phyloP scores from a whole-genome alignment of 2,329 filamentous ascomycete genomes.

The Monosporascus sp. region DNA sequence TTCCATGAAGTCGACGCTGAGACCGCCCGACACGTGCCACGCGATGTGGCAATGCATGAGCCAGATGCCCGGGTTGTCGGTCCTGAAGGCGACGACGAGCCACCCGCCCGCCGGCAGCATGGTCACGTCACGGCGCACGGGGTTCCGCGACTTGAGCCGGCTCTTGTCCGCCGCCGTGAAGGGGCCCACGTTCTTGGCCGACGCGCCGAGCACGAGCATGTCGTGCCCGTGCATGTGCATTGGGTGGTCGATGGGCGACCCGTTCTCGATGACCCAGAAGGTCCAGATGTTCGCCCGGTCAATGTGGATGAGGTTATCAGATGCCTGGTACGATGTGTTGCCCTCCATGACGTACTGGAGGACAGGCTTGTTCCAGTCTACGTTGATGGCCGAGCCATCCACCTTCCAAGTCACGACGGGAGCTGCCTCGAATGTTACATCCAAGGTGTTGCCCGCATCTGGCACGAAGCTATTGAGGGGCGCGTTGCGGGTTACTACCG shows the following conservation, averaged over 20 bases:
- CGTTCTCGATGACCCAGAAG: constrained; percentile 27
- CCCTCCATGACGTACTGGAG: constrained; percentile 24
- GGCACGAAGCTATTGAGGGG: constrained; percentile 10
- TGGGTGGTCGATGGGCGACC: constrained; percentile 16
- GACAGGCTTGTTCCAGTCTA: constrained; percentile 29
- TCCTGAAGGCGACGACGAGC: constrained; percentile 41
- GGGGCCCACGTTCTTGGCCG: constrained; percentile 6
- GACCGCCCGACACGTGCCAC: constrained; percentile 43
- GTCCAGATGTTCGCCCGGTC: constrained; percentile 17
- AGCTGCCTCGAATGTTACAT: constrained; percentile 5
- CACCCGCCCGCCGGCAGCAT: constrained; percentile 38
- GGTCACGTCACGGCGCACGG: constrained; percentile 41
- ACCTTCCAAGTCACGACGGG: constrained; percentile 14
- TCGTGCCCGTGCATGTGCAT: constrained; percentile 31
- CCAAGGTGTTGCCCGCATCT: constrained; percentile 6
- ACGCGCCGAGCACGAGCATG: constrained; percentile 26
- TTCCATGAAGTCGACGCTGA: constrained; percentile 48
- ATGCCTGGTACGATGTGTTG: constrained; percentile 18
- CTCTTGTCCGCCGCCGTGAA: constrained; percentile 20
- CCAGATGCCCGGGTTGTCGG: constrained; percentile 47
- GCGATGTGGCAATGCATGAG: constrained; percentile 44
- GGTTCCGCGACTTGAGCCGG: constrained; percentile 33
- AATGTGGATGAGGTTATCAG: constrained; percentile 17
- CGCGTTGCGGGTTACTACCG: constrained; percentile 13
- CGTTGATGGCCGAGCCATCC: constrained; percentile 17